Evolutionary conservation across 2,329 filamentous ascomycete species (phyloP), one percentile per base, ranked within the genome.

Genomic region (Aspergillus fijiensis): DNA sequence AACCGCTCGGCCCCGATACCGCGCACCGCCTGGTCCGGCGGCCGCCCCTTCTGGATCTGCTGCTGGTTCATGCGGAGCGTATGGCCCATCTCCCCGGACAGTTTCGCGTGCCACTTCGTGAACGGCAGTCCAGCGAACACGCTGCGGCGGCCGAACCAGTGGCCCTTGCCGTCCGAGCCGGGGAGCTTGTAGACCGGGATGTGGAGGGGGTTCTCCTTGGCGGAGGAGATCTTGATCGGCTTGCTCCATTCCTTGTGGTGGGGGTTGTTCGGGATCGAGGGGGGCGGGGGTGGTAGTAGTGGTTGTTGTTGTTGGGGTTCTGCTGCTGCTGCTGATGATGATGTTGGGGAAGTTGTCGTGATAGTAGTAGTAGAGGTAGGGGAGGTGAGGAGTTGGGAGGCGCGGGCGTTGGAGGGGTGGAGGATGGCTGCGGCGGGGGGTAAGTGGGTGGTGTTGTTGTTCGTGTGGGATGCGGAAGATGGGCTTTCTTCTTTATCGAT

Each of bases 91-190:
- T 98, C 94, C 23, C 82, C 81, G 72, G 90, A 83, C 70, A 97
- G 83, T 3, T 89, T 92, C 54, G 82, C 81, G 79, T 88, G 89
- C 88, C 92, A 96, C 71, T 86, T 87, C 21, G 85, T 83, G 73
- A 96, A 96, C 0, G 87, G 82, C 21, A 96, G 74, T 0, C 89
- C 90, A 67, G 90, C 87, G 70, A 97, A 92, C 21, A 96, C 82
- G 72, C 92, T 96, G 52, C 89, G 82, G 58, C 94, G 81, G 25
- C 91, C 91, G 76, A 97, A 98, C 94, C 94, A 98, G 7, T 90
- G 83, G 2, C 93, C 94, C 65, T 88, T 88, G 42, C 91, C 87
- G 74, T 98, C 94, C 68, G 90, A 89, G 2, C 89, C 86, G 0
- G 83, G 79, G 61, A 95, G 82, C 74, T 96, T 96, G 79, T 90